Base-by-base conservation (phyloP, 495 filamentous ascomycete genomes). In the Talaromyces ruber region DNA sequence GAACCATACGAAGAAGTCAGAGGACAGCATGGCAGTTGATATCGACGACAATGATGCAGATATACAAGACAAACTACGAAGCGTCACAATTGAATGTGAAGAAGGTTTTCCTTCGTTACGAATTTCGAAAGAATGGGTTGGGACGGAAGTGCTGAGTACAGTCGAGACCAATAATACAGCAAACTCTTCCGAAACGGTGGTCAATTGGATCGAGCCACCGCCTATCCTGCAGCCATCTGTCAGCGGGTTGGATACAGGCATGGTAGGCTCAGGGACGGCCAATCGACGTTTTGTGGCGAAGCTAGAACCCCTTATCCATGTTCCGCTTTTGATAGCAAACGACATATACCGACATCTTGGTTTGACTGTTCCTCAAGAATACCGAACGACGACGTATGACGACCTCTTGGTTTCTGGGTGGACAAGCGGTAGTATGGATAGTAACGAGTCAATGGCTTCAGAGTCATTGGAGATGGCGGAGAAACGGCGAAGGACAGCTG, bases 201-300 rank as follows among this genome's bases (percentile, higher is more conserved):
- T 79, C 24, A 78, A 79, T 37, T 80, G 77, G 77, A 66, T 77
- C 50, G 84, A 85, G 5, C 84, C 84, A 16, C 74, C 77, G 0
- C 75, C 75, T 21, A 84, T 80, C 0, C 72, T 77, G 63, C 37
- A 45, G 22, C 65, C 78, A 5, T 61, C 75, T 2, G 65, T 65
- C n/a, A 70, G 74, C 58, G 71, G 68, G 7, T 64, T 81, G 22
- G 78, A 82, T 32, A 72, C 74, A 8, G 69, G 68, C 65, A 77
- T 77, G 72, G 53, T 81, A 1, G 79, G 74, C 22, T 70, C 71
- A 11, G 68, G 69, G 52, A 75, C 87, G 11, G 88, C 91, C 0
- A 84, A 93, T 32, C 86, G 92, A 47, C 85, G 87, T 21, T 98
- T 98, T 71, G 81, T 89, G 45, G 92, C 90, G 3, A 88, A 81